These are phyloP conservation scores for Theileria annulata DNA, from an alignment of 169 alveolate species.

Conservation along the genomic window DNA sequence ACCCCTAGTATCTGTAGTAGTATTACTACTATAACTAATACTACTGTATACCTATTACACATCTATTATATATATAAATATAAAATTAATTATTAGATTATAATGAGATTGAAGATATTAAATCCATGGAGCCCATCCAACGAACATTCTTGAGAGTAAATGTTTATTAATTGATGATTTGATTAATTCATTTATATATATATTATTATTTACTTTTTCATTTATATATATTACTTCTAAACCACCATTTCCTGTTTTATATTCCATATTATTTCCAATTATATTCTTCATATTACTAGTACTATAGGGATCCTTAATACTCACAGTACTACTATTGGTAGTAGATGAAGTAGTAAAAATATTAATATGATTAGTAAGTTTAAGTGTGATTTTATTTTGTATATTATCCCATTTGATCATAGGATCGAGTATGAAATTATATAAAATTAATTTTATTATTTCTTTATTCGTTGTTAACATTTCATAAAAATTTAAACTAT, in stretches of 20 bases:
- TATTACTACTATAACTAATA: too few relatives aligned
- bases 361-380: background rate
- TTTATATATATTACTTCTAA: background rate
- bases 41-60: background rate
- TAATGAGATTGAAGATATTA: too few relatives aligned
- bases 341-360: background rate
- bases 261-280: slow-evolving; percentile 44
- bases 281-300: slow-evolving; percentile 77
- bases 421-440: slow-evolving; percentile 92
- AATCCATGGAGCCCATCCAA: slow-evolving; percentile 93
- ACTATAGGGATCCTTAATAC: slow-evolving; percentile 68
- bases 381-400: slow-evolving; percentile 24
- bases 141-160: slow-evolving; percentile 91
- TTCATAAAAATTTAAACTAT: slow-evolving; percentile 59
- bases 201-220: slow-evolving; percentile 7
- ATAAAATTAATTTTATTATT: slow-evolving; percentile 54
- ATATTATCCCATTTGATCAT: slow-evolving; percentile 85
- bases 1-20: too few relatives aligned
- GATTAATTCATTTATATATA: slow-evolving; percentile 72
- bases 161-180: slow-evolving; percentile 89
- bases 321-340: slow-evolving; percentile 33
- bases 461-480: slow-evolving; percentile 51
- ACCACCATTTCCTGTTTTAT: background rate
- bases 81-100: too few relatives aligned
- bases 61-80: too few relatives aligned